A percentile compares a stretch with the other conserved stretches of the same genome.
phyloP scores from a whole-genome alignment of 148 eudicot species.

The Rhododendron simsii region DNA sequence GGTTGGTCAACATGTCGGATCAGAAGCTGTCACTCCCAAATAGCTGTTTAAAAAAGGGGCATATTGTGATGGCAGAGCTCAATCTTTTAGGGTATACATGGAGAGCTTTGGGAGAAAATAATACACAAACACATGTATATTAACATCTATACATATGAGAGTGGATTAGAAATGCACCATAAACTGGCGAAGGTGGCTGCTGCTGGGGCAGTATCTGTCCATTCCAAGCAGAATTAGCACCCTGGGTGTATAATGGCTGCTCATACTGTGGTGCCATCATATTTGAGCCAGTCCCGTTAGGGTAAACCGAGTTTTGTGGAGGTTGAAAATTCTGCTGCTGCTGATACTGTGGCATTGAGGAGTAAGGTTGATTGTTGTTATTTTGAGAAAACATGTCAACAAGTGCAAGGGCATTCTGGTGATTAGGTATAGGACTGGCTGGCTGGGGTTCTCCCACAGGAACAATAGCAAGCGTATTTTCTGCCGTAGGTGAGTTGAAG shows the following conservation, averaged over 20 bases:
- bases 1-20: not conserved
- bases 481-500: slow-evolving; percentile 50
- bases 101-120: not conserved
- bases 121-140: not conserved
- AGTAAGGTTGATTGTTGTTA: slow-evolving; percentile 42
- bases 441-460: slow-evolving; percentile 76
- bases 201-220: slow-evolving; percentile 49
- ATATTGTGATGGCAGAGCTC: not conserved
- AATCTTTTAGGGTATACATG: not conserved
- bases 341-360: slow-evolving; percentile 49
- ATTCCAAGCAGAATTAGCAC: slow-evolving; percentile 58
- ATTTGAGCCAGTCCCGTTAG: slow-evolving; percentile 53
- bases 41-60: not conserved
- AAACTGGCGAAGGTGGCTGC: slow-evolving; percentile 63
- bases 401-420: slow-evolving; percentile 83
- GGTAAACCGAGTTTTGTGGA: slow-evolving; percentile 40
- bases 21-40: not conserved
- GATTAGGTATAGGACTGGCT: slow-evolving; percentile 52
- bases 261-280: slow-evolving; percentile 46
- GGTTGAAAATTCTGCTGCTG: slow-evolving; percentile 60
- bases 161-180: slow-evolving; percentile 40
- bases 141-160: not conserved
- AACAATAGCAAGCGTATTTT: slow-evolving; percentile 67
- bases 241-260: slow-evolving; percentile 50
- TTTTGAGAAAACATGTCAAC: slow-evolving; percentile 66